phyloP scores from a whole-genome alignment of 2,329 filamentous ascomycete genomes.

The Aspergillaceae sp. region DNA sequence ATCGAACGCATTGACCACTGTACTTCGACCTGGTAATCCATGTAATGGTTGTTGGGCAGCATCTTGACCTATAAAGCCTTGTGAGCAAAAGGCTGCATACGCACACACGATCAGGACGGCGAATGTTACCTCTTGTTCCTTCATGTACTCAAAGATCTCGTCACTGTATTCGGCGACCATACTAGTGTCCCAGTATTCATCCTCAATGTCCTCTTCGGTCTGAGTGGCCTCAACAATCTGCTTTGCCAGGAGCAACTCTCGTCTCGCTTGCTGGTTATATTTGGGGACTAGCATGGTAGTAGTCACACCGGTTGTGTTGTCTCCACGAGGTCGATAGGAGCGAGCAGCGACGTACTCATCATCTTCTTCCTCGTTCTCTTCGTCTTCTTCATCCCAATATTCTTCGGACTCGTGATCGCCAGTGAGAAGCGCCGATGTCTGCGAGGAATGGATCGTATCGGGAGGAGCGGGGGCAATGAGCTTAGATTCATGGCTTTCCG shows the following conservation, averaged over 20 bases:
- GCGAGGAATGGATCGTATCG: too few relatives aligned
- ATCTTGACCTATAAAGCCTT: slow-evolving; percentile 53
- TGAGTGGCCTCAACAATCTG: slow-evolving; percentile 58
- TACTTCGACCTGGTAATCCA: slow-evolving; percentile 95
- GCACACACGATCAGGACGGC: not conserved
- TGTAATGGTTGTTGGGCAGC: slow-evolving; percentile 85
- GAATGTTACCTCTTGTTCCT: slow-evolving; percentile 65
- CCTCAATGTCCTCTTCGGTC: slow-evolving; percentile 68
- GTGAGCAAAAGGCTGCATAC: slow-evolving; percentile 11
- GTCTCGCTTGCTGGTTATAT: slow-evolving; percentile 57
- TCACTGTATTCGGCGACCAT: slow-evolving; percentile 97
- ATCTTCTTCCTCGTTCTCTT: slow-evolving; percentile 65
- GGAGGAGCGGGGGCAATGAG: too few relatives aligned
- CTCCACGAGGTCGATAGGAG: slow-evolving; percentile 66
- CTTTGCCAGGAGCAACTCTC: slow-evolving; percentile 63
- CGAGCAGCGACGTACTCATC: slow-evolving; percentile 66
- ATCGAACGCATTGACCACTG: slow-evolving; percentile 98
- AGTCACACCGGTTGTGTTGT: slow-evolving; percentile 60
- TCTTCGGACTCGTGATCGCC: slow-evolving; percentile 50
- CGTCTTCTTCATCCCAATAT: slow-evolving; percentile 68
- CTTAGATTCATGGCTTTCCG: not conserved
- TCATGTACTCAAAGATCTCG: slow-evolving; percentile 92
- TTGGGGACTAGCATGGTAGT: slow-evolving; percentile 64
- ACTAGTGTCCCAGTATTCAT: slow-evolving; percentile 85
- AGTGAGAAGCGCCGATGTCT: slow-evolving; percentile 1